Conservation (phyloP, 2,329 filamentous ascomycete genomes). For the Escovopsis sp. region DNA sequence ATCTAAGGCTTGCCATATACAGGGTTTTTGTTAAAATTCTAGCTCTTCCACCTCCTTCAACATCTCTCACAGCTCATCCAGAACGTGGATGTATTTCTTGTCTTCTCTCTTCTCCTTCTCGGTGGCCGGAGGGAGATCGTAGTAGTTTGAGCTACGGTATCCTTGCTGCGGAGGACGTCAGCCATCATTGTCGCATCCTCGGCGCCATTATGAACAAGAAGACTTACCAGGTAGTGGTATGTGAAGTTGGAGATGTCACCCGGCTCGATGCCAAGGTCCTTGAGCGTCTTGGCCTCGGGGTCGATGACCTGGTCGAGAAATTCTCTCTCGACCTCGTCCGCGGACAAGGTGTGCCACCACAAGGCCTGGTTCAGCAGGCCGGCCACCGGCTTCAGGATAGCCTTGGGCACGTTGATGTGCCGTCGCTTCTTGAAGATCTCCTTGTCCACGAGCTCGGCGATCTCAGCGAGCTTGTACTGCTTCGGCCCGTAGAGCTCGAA, state of each 20-base stretch:
- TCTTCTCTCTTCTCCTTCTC: conserved; percentile 91
- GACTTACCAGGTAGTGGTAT: conserved; percentile 81
- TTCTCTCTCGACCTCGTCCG: conserved; percentile 80
- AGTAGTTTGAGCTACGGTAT: conserved; percentile 77
- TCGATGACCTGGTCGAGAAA: conserved; percentile 91
- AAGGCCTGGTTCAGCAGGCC: conserved; percentile 63
- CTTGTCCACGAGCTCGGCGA: conserved; percentile 73
- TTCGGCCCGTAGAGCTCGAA: conserved; percentile 91
- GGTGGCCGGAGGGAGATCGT: conserved; percentile 86
- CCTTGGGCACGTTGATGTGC: conserved; percentile 83
- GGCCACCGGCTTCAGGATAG: conserved; percentile 60
- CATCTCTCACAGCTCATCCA: conserved; percentile 58
- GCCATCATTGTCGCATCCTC: conserved; percentile 7
- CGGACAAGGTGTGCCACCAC: conserved; percentile 78
- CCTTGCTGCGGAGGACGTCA: conserved; percentile 50
- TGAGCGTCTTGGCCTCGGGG: conserved; percentile 83
- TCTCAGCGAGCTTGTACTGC: conserved; percentile 79
- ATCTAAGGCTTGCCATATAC: neutral
- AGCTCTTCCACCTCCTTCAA: neutral
- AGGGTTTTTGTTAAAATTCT: neutral
- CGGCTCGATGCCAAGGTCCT: conserved; percentile 80
- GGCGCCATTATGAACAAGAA: neutral
- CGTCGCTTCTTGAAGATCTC: conserved; percentile 84
- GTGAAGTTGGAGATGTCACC: conserved; percentile 75
- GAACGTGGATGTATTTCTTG: conserved; percentile 91